phyloP scores from a whole-genome alignment of 768 basidiomycete genomes.

The Pholiota microspora region DNA sequence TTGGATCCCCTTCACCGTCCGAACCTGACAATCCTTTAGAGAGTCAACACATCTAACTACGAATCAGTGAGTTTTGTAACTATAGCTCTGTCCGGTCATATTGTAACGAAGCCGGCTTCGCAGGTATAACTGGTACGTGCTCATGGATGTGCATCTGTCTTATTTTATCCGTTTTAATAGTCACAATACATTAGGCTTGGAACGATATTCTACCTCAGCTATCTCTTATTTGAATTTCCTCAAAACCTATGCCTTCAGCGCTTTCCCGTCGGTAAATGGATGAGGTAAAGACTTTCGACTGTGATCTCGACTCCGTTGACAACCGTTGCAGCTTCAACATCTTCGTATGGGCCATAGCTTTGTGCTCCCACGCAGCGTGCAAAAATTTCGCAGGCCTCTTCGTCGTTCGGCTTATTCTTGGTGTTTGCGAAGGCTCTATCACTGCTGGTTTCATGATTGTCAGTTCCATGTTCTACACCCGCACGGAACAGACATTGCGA shows the following conservation, averaged over 20 bases:
- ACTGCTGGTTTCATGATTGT: constrained; percentile 80
- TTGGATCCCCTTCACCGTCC: background rate
- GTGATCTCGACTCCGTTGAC: background rate
- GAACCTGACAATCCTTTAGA: constrained; percentile 28
- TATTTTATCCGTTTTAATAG: background rate
- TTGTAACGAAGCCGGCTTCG: too few species aligned
- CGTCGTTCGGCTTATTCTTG: constrained; percentile 60
- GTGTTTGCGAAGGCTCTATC: constrained; percentile 69
- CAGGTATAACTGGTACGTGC: constrained; percentile 64
- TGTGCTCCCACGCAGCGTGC: constrained; percentile 67
- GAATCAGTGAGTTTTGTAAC: constrained; percentile 53
- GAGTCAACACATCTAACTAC: constrained; percentile 60
- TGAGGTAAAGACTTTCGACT: constrained; percentile 47
- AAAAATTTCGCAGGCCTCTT: constrained; percentile 66
- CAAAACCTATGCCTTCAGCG: constrained; percentile 71
- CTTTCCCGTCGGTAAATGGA: constrained; percentile 79
- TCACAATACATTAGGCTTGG: constrained; percentile 50
- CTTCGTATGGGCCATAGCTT: constrained; percentile 59
- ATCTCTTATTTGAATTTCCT: constrained; percentile 70
- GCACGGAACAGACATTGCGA: constrained; percentile 63
- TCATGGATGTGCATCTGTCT: background rate
- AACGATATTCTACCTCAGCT: constrained; percentile 72
- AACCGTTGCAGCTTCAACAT: constrained; percentile 53
- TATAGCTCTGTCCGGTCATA: too few species aligned
- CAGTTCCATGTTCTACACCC: constrained; percentile 76